Conservation (phyloP, 2,329 filamentous ascomycete species). For the Penicillium sumatraense region DNA sequence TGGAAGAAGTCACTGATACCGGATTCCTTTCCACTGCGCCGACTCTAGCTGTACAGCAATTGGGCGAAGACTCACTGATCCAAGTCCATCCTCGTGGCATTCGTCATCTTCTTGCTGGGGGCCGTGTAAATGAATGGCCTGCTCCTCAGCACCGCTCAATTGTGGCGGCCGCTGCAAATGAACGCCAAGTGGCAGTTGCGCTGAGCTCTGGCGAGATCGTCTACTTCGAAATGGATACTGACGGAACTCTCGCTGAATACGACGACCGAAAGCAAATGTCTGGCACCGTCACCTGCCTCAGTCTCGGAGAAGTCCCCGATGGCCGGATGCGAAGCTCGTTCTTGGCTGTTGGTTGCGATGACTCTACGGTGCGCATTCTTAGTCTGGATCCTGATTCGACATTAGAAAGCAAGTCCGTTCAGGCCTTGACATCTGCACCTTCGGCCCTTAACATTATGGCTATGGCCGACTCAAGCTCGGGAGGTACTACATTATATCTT, state of each 20-base stretch:
- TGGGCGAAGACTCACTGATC: slow-evolving; percentile 89
- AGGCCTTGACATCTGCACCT: slow-evolving; percentile 87
- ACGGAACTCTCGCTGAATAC: slow-evolving; percentile 89
- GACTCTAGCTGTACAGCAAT: slow-evolving; percentile 89
- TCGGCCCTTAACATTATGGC: slow-evolving; percentile 89
- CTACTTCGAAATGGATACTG: slow-evolving; percentile 95
- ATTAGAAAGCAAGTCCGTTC: slow-evolving; percentile 90
- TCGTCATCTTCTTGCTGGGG: slow-evolving; percentile 78
- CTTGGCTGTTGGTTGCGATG: slow-evolving; percentile 93
- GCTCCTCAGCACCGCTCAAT: slow-evolving; percentile 93
- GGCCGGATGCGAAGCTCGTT: slow-evolving; percentile 88
- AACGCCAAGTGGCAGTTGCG: slow-evolving; percentile 89
- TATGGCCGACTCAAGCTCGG: slow-evolving; percentile 92
- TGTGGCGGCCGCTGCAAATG: slow-evolving; percentile 90
- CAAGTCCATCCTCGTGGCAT: slow-evolving; percentile 98
- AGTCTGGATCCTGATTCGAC: slow-evolving; percentile 89
- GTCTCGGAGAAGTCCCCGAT: slow-evolving; percentile 88
- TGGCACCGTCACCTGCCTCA: slow-evolving; percentile 92
- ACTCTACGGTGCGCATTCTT: slow-evolving; percentile 91
- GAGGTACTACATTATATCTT: slow-evolving; percentile 85
- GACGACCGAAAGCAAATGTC: slow-evolving; percentile 95
- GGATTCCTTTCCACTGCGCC: slow-evolving; percentile 88
- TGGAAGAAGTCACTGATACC: slow-evolving; percentile 92
- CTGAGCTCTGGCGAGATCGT: slow-evolving; percentile 95
- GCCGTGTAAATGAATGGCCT: slow-evolving; percentile 88